Conservation (phyloP, 139 green algal genomes). For the Coelastrella sp. region DNA sequence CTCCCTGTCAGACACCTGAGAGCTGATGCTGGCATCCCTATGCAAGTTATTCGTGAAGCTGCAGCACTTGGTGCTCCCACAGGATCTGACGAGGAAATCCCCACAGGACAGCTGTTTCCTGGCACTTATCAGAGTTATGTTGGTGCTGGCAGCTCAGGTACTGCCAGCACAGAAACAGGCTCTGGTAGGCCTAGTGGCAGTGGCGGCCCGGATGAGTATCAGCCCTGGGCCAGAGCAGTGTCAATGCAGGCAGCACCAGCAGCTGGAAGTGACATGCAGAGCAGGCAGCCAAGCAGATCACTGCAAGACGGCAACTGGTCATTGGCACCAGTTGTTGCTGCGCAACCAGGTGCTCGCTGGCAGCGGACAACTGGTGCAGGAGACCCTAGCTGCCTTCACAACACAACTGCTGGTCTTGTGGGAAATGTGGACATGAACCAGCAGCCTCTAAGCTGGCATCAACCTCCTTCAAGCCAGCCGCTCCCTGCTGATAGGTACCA, state of each 20-base stretch:
- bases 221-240: slow-evolving; percentile 25
- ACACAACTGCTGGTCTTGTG: too few species aligned
- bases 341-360: neutral
- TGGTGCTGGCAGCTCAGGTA: neutral
- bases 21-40: too few species aligned
- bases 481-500: neutral
- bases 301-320: neutral
- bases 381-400: too few species aligned
- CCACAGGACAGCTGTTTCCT: too few species aligned
- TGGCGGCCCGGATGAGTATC: neutral
- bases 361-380: neutral
- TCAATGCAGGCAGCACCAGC: neutral
- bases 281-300: neutral
- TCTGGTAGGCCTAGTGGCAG: neutral
- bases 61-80: too few species aligned
- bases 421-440: too few species aligned
- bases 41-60: too few species aligned
- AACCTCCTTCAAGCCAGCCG: neutral
- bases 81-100: too few species aligned
- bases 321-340: neutral
- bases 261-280: too few species aligned
- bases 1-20: too few species aligned
- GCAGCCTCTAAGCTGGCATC: too few species aligned
- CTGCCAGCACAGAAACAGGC: neutral
- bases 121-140: too few species aligned